phyloP scores from a whole-genome alignment of 495 filamentous ascomycete genomes.

The Hypomontagnella monticulosa region DNA sequence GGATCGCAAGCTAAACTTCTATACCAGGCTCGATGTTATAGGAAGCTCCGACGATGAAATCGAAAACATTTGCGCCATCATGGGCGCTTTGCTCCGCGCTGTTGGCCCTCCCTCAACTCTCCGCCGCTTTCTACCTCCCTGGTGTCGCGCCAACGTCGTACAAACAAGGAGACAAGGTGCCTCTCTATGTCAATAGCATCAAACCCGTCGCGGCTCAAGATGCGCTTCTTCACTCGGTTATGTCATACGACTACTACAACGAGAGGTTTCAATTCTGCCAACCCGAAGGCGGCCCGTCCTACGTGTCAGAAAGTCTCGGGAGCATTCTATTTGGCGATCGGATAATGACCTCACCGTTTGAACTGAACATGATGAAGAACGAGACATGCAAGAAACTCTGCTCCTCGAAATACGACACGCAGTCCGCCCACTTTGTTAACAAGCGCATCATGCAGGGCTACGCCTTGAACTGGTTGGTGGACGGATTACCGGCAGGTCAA shows the following conservation, averaged over 20 bases:
- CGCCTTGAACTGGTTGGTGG: conserved; percentile 93
- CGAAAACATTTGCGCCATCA: conserved; percentile 56
- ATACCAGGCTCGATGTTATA: conserved; percentile 35
- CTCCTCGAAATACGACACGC: conserved; percentile 69
- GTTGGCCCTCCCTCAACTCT: conserved; percentile 60
- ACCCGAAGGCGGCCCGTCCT: conserved; percentile 75
- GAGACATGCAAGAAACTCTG: conserved; percentile 87
- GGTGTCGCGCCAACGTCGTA: conserved; percentile 97
- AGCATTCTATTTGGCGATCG: conserved; percentile 97
- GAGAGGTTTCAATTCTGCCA: conserved; percentile 85
- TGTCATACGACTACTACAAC: conserved; percentile 96
- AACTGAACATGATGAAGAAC: conserved; percentile 83
- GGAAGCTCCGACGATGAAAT: conserved; percentile 53
- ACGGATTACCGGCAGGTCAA: conserved; percentile 91
- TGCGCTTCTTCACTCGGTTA: conserved; percentile 83
- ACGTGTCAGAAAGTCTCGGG: conserved; percentile 86
- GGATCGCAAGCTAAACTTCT: neutral
- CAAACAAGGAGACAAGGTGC: conserved; percentile 76
- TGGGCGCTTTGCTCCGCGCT: conserved; percentile 58
- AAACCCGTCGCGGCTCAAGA: conserved; percentile 84
- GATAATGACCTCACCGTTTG: conserved; percentile 90
- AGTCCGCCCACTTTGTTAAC: conserved; percentile 81
- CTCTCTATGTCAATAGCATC: conserved; percentile 90
- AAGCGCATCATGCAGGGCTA: conserved; percentile 80
- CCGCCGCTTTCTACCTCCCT: conserved; percentile 91